phyloP scores from a whole-genome alignment of 257 asterid species.

The Nicotiana tabacum region DNA sequence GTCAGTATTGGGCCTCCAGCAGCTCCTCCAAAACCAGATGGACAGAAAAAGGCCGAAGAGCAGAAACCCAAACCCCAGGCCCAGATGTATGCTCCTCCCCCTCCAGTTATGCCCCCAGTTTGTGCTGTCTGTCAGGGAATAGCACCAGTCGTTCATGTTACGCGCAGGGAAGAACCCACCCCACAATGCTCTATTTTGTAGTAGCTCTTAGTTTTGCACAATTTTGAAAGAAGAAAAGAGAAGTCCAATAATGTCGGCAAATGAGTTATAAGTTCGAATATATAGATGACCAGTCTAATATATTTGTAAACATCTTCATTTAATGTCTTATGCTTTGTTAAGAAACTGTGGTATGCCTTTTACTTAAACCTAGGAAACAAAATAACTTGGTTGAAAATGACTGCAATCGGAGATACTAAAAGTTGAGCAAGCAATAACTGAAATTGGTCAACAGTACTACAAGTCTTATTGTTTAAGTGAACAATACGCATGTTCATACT shows the following conservation, averaged over 20 bases:
- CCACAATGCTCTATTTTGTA: conserved; percentile 16
- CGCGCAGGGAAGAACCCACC: conserved; percentile 11
- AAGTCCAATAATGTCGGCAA: not conserved
- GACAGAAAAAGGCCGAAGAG: conserved; percentile 22
- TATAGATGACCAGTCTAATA: not conserved
- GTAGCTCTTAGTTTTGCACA: not conserved
- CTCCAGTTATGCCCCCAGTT: not conserved
- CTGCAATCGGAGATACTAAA: too few species aligned
- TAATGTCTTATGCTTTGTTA: not conserved
- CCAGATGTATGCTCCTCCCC: conserved; percentile 11
- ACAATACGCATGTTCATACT: too few species aligned
- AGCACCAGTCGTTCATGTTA: conserved; percentile 8
- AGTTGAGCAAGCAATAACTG: too few species aligned
- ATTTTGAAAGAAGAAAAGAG: not conserved
- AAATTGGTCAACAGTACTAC: too few species aligned
- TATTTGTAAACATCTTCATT: not conserved
- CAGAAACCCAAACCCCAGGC: not conserved
- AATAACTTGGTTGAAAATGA: too few species aligned
- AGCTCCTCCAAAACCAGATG: conserved; percentile 25
- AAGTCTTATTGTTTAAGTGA: too few species aligned
- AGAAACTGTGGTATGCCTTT: not conserved
- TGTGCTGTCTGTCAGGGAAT: conserved; percentile 3
- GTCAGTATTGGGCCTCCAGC: conserved; percentile 50
- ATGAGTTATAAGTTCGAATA: not conserved
- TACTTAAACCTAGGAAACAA: too few species aligned